A percentile compares a stretch with the other conserved stretches of the same genome.
phyloP scores from a whole-genome alignment of 192 early-diverging fungal species.

The Obelidium mucronatum region DNA sequence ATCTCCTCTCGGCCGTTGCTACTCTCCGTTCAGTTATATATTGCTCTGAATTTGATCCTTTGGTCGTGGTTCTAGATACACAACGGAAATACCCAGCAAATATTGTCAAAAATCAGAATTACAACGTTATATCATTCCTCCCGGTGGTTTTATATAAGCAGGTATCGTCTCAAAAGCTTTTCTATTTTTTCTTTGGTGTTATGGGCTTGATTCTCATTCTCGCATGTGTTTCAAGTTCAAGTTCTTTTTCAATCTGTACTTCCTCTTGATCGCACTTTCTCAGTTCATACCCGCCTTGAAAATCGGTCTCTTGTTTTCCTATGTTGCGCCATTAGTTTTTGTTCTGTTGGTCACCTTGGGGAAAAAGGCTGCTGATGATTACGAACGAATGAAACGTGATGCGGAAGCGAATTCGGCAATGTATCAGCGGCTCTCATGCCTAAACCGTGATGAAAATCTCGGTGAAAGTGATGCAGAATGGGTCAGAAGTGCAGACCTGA shows the following conservation, averaged over 20 bases:
- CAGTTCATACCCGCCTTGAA: slow-evolving; percentile 90
- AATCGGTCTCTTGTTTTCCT: slow-evolving; percentile 89
- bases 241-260: slow-evolving; percentile 96
- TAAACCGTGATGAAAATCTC: neutral
- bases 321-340: slow-evolving; percentile 93
- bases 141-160: slow-evolving; percentile 95
- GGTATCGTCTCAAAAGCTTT: no score
- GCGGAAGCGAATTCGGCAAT: slow-evolving; percentile 89
- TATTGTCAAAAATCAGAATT: slow-evolving; percentile 92
- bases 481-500: slow-evolving; percentile 62
- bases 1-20: no score
- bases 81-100: slow-evolving; percentile 74
- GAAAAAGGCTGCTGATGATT: slow-evolving; percentile 93
- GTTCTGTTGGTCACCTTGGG: slow-evolving; percentile 88
- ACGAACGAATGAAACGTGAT: slow-evolving; percentile 57
- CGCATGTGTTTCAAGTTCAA: no score
- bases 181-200: no score
- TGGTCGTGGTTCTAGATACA: no score
- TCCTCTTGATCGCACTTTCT: slow-evolving; percentile 88
- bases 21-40: no score
- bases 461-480: slow-evolving; percentile 31
- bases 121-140: slow-evolving; percentile 85
- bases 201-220: no score
- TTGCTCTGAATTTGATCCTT: no score
- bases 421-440: slow-evolving; percentile 71